Evolutionary conservation across 192 early-diverging fungal species (phyloP).

Genomic region (Backusella tarrabulga): DNA sequence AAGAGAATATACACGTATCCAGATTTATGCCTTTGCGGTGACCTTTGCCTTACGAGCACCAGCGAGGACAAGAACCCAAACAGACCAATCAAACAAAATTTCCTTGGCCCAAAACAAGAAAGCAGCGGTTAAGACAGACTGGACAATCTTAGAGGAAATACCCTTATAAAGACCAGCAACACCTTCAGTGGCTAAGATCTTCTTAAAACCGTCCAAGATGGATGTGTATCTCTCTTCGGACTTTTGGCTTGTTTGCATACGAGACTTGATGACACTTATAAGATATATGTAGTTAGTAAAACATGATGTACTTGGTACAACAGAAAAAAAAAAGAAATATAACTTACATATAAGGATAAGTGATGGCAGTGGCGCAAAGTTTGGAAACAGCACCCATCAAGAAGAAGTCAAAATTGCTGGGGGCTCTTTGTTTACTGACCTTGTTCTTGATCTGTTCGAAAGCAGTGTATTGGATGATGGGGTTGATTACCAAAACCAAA

Average conservation of each 20-base stretch:
- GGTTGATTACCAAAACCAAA: conserved; percentile 97
- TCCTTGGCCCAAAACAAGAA: conserved; percentile 97
- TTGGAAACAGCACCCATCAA: conserved; percentile 94
- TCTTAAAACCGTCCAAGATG: conserved; percentile 83
- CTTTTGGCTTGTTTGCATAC: conserved; percentile 95
- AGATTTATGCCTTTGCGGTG: conserved; percentile 18
- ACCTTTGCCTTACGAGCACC: conserved; percentile 33
- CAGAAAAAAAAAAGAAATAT: conserved; percentile 1
- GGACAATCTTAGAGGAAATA: conserved; percentile 94
- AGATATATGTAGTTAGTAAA: neutral
- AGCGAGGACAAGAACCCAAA: conserved; percentile 46
- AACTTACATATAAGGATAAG: conserved; percentile 97
- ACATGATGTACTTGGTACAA: neutral
- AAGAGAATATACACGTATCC: neutral
- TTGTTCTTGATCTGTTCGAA: conserved; percentile 91
- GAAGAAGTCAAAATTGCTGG: conserved; percentile 91
- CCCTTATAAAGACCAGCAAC: conserved; percentile 85
- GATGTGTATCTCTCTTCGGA: conserved; percentile 78
- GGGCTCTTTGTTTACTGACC: conserved; percentile 53
- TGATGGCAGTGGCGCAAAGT: conserved; percentile 90
- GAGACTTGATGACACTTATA: conserved; percentile 86
- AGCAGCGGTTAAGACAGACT: conserved; percentile 92
- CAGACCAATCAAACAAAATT: conserved; percentile 68
- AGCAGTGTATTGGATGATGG: conserved; percentile 99
- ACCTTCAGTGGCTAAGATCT: conserved; percentile 91